These are phyloP conservation scores for Fusarium xylarioides DNA, from an alignment of 2,329 filamentous ascomycete genomes.

Conservation along the genomic window DNA sequence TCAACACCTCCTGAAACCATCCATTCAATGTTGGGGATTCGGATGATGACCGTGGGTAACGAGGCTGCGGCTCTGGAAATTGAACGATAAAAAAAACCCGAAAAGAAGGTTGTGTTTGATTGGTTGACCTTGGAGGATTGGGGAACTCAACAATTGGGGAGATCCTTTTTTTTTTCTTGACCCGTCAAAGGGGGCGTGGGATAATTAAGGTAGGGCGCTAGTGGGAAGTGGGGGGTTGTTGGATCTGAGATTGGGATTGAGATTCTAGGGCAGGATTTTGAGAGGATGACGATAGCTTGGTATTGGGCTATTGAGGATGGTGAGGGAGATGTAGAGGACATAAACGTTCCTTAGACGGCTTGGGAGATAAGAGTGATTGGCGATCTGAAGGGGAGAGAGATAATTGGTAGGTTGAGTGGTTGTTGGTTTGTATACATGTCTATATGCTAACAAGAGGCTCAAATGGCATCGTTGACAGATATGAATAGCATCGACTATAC, in stretches of 20 bases:
- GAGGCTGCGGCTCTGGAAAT: conserved; percentile 38
- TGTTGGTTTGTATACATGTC: not conserved
- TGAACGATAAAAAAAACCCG: conserved; percentile 1
- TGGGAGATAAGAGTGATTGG: conserved; percentile 2
- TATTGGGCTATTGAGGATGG: not conserved
- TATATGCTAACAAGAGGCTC: not conserved
- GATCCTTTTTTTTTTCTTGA: conserved; percentile 12
- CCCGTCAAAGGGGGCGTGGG: conserved; percentile 12
- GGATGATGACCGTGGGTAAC: conserved; percentile 35
- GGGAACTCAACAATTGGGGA: conserved; percentile 47
- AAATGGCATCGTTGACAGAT: not conserved
- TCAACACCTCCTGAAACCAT: not conserved
- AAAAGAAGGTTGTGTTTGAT: conserved; percentile 10
- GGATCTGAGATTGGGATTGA: conserved; percentile 7
- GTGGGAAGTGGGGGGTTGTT: conserved; percentile 29
- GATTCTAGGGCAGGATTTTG: conserved; percentile 2
- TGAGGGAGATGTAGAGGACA: not conserved
- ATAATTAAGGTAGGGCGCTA: conserved; percentile 36
- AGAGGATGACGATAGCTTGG: not conserved
- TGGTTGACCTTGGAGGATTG: conserved; percentile 33
- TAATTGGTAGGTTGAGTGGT: not conserved
- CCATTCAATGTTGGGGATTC: conserved; percentile 39
- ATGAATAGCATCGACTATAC: not conserved
- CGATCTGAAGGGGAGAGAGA: not conserved
- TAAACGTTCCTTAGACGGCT: not conserved